Conservation (phyloP, 306 rosid species). For the Pterocarpus santalinus region DNA sequence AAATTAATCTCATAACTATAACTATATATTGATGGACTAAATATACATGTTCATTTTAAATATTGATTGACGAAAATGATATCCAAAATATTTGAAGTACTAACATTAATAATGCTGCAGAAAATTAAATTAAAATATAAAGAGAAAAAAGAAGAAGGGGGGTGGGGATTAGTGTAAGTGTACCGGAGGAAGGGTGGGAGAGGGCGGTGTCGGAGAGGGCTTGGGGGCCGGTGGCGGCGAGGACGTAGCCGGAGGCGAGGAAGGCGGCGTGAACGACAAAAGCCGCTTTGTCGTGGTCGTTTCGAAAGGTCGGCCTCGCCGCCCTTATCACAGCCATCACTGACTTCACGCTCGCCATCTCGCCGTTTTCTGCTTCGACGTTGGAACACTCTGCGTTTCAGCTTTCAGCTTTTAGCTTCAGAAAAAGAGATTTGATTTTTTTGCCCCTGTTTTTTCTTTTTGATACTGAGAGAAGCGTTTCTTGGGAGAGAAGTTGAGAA, state of each 20-base stretch:
- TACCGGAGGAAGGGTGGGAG: conserved; percentile 67
- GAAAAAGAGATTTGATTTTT: too few relatives aligned
- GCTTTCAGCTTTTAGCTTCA: background rate
- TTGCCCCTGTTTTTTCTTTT: too few relatives aligned
- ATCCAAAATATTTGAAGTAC: too few relatives aligned
- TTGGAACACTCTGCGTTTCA: background rate
- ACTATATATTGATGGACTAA: too few relatives aligned
- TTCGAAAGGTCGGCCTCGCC: conserved; percentile 77
- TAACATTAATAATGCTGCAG: too few relatives aligned
- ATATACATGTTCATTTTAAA: too few relatives aligned
- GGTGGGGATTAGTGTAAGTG: background rate
- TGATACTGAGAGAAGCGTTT: background rate
- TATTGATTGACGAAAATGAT: too few relatives aligned
- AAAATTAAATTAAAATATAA: background rate
- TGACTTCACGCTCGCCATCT: conserved; percentile 71
- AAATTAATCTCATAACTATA: too few relatives aligned
- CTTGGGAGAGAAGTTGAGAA: background rate
- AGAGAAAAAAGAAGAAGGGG: background rate
- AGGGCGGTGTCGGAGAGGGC: conserved; percentile 71
- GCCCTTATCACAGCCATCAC: conserved; percentile 92
- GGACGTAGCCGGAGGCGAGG: conserved; percentile 71
- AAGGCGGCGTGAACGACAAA: conserved; percentile 83
- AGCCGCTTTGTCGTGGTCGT: conserved; percentile 73
- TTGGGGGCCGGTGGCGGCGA: conserved; percentile 69
- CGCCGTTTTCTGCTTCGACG: background rate